Percentiles rank a stretch among this genome's conserved stretches.
phyloP scores from a whole-genome alignment of 768 basidiomycete species.

The Lactifluus volemus region DNA sequence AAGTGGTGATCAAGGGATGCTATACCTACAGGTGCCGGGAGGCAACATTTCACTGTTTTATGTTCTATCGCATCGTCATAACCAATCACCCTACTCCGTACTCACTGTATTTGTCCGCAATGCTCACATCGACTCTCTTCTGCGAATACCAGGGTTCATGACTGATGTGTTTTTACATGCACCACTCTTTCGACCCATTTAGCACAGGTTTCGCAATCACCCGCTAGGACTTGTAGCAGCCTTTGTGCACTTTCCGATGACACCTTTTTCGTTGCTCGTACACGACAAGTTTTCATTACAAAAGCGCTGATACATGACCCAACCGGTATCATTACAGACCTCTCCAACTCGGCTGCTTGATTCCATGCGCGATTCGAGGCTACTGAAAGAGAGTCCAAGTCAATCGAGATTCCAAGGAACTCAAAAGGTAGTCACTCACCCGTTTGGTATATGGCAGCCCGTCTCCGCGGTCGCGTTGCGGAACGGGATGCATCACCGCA shows the following conservation, averaged over 20 bases:
- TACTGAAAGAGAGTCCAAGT: background rate
- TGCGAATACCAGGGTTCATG: background rate
- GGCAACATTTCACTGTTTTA: background rate
- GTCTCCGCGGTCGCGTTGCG: slow-evolving; percentile 10
- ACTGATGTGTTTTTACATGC: background rate
- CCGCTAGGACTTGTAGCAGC: background rate
- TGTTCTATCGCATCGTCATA: background rate
- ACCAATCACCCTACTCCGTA: background rate
- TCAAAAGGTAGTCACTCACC: background rate
- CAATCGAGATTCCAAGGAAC: background rate
- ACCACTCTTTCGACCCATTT: background rate
- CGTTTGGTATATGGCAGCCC: slow-evolving; percentile 5
- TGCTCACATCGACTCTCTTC: background rate
- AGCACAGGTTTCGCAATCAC: background rate
- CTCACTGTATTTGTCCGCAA: no score
- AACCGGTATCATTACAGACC: background rate
- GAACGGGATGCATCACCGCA: slow-evolving; percentile 5
- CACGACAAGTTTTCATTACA: background rate
- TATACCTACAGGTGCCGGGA: background rate
- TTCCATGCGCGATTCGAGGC: background rate
- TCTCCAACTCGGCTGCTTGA: background rate
- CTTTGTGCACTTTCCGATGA: background rate
- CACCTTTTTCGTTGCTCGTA: no score
- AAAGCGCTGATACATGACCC: background rate
- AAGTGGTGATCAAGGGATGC: background rate